Evolutionary conservation across 2,329 filamentous ascomycete genomes (phyloP), one percentile per base, ranked within the genome.

Genomic region (Aspergillus cejpii): DNA sequence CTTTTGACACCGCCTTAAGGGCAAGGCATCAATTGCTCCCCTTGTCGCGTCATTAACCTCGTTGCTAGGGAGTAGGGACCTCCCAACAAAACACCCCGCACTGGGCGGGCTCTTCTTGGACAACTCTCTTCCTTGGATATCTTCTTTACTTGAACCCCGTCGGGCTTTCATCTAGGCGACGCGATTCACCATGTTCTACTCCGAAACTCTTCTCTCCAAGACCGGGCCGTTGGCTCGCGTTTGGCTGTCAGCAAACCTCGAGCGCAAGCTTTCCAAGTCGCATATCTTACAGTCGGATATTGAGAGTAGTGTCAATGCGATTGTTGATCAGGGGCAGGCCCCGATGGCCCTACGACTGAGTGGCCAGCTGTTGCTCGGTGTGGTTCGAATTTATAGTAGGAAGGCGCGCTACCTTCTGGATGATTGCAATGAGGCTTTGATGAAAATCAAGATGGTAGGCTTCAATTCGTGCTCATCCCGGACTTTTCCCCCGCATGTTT

Each of bases 191-290:
- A 98, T 98, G 92, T 98, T 98, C 73, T 97, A 96, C 70, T 95
- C 92, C 43, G 89, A 95, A 75, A 89, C 88, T 44, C 80, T 98
- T 48, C 80, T 98, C 60, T 89, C 90, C 67, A 95, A 95, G 83
- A 95, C 88, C 59, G 92, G 92, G 75, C 91, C 92, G 62, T 73
- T 98, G 76, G 92, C 92, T 71, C 87, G 89, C 64, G 90, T 97
- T 73, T 98, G 92, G 92, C 80, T 97, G 50, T 95, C 92, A 24
- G 89, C 92, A 74, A 98, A 97, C 70, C 78, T 97, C 54, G 92
- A 97, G 79, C 89, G 91, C 76, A 98, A 97, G 74, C 82, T 98
- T 49, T 94, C 90, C 57, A 98, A 98, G 73, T 89, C 88, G 52
- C 89, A 96, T 62, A 92, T 97, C 56, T 69, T 98, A 53, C 88